Evolutionary conservation across 257 asterid species (phyloP), one percentile per base, ranked within the genome.

Genomic region (Lavandula angustifolia): DNA sequence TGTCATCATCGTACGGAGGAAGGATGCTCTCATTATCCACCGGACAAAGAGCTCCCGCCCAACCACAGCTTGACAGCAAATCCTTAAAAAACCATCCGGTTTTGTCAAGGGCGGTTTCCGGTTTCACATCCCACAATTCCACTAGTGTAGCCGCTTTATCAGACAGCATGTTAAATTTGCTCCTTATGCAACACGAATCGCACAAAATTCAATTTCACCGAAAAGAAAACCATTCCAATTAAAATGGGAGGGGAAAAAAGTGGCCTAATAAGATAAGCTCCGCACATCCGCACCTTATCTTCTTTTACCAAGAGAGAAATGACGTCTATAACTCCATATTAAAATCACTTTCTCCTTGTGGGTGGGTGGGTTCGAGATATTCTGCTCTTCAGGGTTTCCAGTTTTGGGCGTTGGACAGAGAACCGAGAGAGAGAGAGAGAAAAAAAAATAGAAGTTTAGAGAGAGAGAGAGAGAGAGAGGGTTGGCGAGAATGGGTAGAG

Each of bases 401-500:
- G 63, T 60, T 76, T 66, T 79, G 76, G 88, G 73, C 59, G 65
- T 33, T 46, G 58, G 59, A 64, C 60, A 47, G 48, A 42, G 62
- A 34, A 41, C 14, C 3, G 3, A 53, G 11, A 29, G 27, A 55
- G 54, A 66, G 54, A 66, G 46, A 11, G 7, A 38, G 52, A 16
- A 35, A 54, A 54, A 16, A 37, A n/a, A n/a, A n/a, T n/a, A n/a
- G n/a, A n/a, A n/a, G n/a, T n/a, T n/a, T n/a, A n/a, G n/a, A n/a
- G n/a, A n/a, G n/a, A n/a, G n/a, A 10, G 50, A 65, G 43, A 50
- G 60, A 42, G 4, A 51, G 42, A 51, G 17, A 52, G 9, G 27
- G 27, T 22, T 22, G 27, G 11, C 2, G 29, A 41, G 18, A 2
- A 87, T 88, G 96, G 96, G 96, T 50, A 84, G 96, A 79, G 95